Base-by-base conservation (phyloP, 1,284 basidiomycete species). In the Vanrija sp. region DNA sequence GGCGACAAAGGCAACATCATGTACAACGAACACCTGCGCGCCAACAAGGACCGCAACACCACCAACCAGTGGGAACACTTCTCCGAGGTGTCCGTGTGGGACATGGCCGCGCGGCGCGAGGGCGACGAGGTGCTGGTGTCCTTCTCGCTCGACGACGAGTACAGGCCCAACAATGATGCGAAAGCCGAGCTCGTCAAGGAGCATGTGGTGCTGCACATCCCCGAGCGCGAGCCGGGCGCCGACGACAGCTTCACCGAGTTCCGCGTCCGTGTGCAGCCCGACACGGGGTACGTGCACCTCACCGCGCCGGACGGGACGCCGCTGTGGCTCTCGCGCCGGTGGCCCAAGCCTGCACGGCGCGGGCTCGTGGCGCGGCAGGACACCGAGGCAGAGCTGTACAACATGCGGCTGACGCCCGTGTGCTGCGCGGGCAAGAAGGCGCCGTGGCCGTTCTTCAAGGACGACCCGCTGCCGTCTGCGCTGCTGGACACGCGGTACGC, bases 361-460 rank as follows among this genome's bases (percentile, higher is more conserved):
- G 10, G 23, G 10, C 49, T n/a, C 38, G 21, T 23, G 21, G 21
- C 21, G 21, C 21, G 21, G 21, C 21, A 23, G 21, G 21, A 23
- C 21, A 23, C 21, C 21, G 9, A 42, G 19, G 10, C 40, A 1
- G n/a, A n/a, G n/a, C 7, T 12, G 49, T 6, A 18, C 38, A 15
- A 14, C 45, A 42, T 51, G 53, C 58, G 67, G 25, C 21, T 68
- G 23, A 68, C 58, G 10, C 67, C 67, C 0, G 49, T 63, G 43
- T 72, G 69, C 57, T 72, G 69, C 48, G 46, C 61, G 5, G 21
- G 38, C 43, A 57, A 57, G 46, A 40, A 58, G 10, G 21, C 57
- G 1, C 66, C 66, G 5, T 70, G 67, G 68, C 68, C 69, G 3
- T 65, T 68, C 52, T 64, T 60, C 58, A 45, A 50, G 15, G 62